Evolutionary conservation across 345 rosid species (phyloP), one percentile per base, ranked within the genome.

Genomic region (Turritis glabra): DNA sequence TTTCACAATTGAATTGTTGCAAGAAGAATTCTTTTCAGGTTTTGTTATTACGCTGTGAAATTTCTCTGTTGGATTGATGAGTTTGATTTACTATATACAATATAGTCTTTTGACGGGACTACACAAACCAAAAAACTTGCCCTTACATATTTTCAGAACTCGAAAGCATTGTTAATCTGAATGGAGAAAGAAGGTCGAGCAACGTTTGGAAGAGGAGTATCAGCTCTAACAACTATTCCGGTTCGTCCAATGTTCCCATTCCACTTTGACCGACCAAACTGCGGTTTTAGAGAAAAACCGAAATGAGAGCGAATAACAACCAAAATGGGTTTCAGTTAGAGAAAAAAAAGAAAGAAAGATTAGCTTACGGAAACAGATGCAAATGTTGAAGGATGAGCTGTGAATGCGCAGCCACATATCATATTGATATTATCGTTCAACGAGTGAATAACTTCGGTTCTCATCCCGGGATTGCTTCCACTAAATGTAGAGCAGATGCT

Each of bases 251-350:
- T 79, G 80, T 87, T 87, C 23, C 96, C 93, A 58, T 94, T 91
- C 97, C 98, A 91, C 81, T 91, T 94, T 4, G 98, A 91, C 77
- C 97, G 81, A 40, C 98, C 97, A 81, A 86, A 52, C 97, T 94
- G 92, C 86, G 64, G 23, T 35, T 65, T 19, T 47, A 8, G 48
- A 33, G 47, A 55, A 14, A 27, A 27, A 10, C 32, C 8, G 0
- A 57, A 56, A 57, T 52, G 3, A 37, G 32, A 30, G 53, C 40
- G 27, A 6, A 11, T 15, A 15, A 69, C 6, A 50, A 62, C 44
- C 8, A 2, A 64, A 22, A 38, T 32, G 15, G 59, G 6, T 44
- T 37, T 25, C 0, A 2, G 25, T 35, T 9, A 18, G 2, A 62
- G 64, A 59, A 22, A 46, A n/a, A 14, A 33, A 15, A 12, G 41